Evolutionary conservation across 169 alveolate species (phyloP), one percentile per base, ranked within the genome.

Genomic region (Plasmodium vivax): DNA sequence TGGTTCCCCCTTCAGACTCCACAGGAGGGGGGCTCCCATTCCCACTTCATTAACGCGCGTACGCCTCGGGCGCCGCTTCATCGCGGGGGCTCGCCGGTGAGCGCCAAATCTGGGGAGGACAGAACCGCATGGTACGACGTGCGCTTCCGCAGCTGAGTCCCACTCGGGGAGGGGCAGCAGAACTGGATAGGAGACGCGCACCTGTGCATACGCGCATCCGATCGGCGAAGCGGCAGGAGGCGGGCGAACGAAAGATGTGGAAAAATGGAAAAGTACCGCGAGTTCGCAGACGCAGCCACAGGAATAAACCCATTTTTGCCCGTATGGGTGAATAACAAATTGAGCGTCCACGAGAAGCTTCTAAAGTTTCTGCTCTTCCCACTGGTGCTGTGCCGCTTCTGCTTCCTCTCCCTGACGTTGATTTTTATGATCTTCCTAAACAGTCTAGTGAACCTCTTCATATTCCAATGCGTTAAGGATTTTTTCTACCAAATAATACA

Each of bases 241-340:
- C 27, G 27, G 27, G 27, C 0, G 43, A 58, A 32, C 16, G 32
- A 16, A 3, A 27, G 9, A 75, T 5, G 62, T n/a, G 45, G n/a
- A 75, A 87, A 95, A 95, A 87, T 87, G 93, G 93, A 87, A 87
- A 95, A 95, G 58, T 95, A 83, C 68, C 74, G 96, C 14, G 96
- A 95, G 81, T 95, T 95, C 62, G 85, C 97, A 23, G 97, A 95
- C 51, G 85, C 80, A n/a, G 93, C 97, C 14, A 95, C 97, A 38
- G 97, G 97, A n/a, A 92, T 95, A 56, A 95, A 95, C 27, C 97
- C 97, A 36, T 95, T 83, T 72, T 90, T 95, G 43, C 97, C 97
- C 34, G 56, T 85, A 71, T 95, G 97, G 97, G 96, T 93, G 12
- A 93, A 92, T 16, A 92, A 38, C 12, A 95, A 92, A 81, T 74